Percentiles rank a stretch among this genome's conserved stretches.
Evolutionary conservation across 1,284 basidiomycete species (phyloP).

Genomic region (Melanopsichium pennsylvanicum): DNA sequence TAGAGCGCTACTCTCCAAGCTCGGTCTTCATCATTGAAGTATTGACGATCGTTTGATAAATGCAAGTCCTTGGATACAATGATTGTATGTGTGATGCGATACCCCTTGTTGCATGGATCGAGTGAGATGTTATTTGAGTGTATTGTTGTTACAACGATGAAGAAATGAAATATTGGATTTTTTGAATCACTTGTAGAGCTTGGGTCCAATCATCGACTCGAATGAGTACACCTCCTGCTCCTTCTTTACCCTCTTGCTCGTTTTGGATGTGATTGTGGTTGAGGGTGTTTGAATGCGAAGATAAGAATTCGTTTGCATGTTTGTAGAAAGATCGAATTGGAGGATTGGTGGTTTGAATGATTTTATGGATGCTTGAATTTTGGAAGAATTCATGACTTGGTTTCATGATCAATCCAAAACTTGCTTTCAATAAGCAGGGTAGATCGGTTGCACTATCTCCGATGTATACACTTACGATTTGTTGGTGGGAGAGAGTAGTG

Average conservation of each 20-base stretch:
- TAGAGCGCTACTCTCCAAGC: slow-evolving; percentile 36
- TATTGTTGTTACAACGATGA: no score
- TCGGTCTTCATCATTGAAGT: slow-evolving; percentile 21
- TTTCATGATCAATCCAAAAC: slow-evolving; percentile 57
- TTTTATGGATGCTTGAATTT: slow-evolving; percentile 1
- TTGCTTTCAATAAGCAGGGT: slow-evolving; percentile 48
- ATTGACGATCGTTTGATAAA: neutral
- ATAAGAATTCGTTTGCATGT: slow-evolving; percentile 4
- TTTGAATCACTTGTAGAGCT: slow-evolving; percentile 18
- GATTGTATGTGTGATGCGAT: no score
- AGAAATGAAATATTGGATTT: slow-evolving; percentile 7
- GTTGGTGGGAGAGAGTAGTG: neutral
- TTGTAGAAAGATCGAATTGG: slow-evolving; percentile 9
- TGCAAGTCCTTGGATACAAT: no score
- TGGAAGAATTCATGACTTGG: slow-evolving; percentile 2
- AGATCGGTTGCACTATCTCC: slow-evolving; percentile 62
- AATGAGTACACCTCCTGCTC: slow-evolving; percentile 8
- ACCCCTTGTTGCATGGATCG: neutral
- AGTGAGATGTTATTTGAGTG: no score
- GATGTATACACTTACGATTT: slow-evolving; percentile 41
- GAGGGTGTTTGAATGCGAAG: no score
- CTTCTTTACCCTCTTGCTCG: neutral
- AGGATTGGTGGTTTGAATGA: neutral
- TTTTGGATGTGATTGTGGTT: no score
- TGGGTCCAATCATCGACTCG: slow-evolving; percentile 32